Base-by-base conservation (phyloP, 2,329 filamentous ascomycete species). In the Colletotrichum sp. region DNA sequence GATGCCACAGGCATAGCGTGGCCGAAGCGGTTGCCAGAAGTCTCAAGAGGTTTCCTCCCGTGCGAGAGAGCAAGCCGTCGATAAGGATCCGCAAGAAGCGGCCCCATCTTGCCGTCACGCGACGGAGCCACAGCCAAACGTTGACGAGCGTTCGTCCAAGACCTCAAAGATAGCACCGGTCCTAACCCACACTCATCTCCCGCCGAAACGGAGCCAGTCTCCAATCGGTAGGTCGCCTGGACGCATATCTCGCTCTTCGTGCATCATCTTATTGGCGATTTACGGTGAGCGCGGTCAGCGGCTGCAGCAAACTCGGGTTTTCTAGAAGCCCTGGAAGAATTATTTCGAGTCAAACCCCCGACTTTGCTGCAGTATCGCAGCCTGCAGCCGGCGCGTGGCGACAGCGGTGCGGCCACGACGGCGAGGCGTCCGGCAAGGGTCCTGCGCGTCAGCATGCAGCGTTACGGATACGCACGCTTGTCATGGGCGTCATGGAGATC, bases 161-260 rank as follows among this genome's bases (percentile, higher is more conserved):
- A 73, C 34, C 18, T 60, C 32, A 21, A 48, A 61, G 70, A 73
- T 65, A 66, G 64, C 73, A 69, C 64, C 73, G 48, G 28, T 15
- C 21, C 70, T 48, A 68, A 69, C 18, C 73, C 73, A 73, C 73
- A 65, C 65, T 76, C 70, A 76, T 76, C 73, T 76, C 73, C 73
- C 70, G 58, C 26, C 70, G 62, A 76, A 76, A 75, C 71, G 71
- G 62, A 71, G 62, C 74, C 74, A 75, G 66, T 75, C 74, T 71
- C 48, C 61, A 76, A 76, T 18, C 28, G 71, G 66, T 76, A 76
- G 71, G 74, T 71, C 71, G 34, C 36, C 38, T 26, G 56, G 24
- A 48, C 30, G 30, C 66, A 66, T 71, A 76, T 75, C 48, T 66
- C 66, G 66, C 60, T 64, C 66, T 34, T 36, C n/a, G 55, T 15